A percentile compares a stretch with the other conserved stretches of the same genome.
Conservation (phyloP, 306 rosid species). For the Trifolium repens region DNA sequence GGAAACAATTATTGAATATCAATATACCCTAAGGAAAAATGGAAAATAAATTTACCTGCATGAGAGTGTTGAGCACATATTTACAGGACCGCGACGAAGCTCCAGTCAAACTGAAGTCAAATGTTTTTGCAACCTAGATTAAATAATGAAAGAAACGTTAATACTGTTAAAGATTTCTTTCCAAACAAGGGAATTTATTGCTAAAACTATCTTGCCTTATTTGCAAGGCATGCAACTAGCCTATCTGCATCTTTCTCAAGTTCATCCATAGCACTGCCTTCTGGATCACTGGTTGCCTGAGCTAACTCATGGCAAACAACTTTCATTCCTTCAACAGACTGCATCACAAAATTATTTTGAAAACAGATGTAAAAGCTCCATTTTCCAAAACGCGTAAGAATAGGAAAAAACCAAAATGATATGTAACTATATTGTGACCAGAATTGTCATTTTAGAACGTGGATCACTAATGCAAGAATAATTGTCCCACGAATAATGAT, state of each 20-base stretch:
- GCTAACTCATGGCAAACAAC: slow-evolving; percentile 97
- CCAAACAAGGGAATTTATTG: neutral
- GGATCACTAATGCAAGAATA: neutral
- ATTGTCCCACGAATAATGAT: neutral
- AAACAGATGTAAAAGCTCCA: slow-evolving; percentile 30
- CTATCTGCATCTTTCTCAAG: slow-evolving; percentile 86
- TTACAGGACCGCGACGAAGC: slow-evolving; percentile 97
- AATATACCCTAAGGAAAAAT: slow-evolving; percentile 4
- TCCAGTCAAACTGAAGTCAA: slow-evolving; percentile 97
- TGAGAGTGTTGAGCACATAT: slow-evolving; percentile 96
- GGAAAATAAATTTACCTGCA: slow-evolving; percentile 70
- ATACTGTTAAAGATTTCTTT: neutral
- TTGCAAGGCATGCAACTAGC: slow-evolving; percentile 92
- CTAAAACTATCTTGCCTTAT: slow-evolving; percentile 59
- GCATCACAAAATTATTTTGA: slow-evolving; percentile 46
- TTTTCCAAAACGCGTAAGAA: slow-evolving; percentile 13
- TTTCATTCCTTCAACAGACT: slow-evolving; percentile 99
- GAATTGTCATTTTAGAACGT: neutral
- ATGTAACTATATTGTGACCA: neutral
- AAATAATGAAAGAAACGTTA: slow-evolving; percentile 1
- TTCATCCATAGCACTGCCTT: slow-evolving; percentile 90
- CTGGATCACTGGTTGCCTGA: slow-evolving; percentile 90
- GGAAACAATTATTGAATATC: slow-evolving; percentile 16
- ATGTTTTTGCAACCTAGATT: slow-evolving; percentile 87
- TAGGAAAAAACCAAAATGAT: neutral